A percentile compares a stretch with the other conserved stretches of the same genome.
These are phyloP conservation scores for Pleurotus pulmonarius DNA, from an alignment of 768 basidiomycete genomes.

Conservation along the genomic window DNA sequence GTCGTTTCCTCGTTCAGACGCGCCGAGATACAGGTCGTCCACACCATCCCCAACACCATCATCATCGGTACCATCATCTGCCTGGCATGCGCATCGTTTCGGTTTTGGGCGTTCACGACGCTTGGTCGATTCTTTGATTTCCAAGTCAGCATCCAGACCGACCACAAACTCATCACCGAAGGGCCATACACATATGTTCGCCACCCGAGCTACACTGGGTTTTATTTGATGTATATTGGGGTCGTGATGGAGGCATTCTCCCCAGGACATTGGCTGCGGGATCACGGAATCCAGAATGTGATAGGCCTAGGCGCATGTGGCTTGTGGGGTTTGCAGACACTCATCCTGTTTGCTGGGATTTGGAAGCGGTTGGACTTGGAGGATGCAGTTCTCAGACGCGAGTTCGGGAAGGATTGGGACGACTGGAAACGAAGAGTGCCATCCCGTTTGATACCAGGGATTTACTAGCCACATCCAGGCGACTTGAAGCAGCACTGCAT, in stretches of 20 bases:
- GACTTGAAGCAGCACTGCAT: too few species aligned
- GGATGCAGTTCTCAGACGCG: not conserved
- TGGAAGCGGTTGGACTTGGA: not conserved
- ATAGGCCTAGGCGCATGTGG: not conserved
- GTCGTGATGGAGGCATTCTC: not conserved
- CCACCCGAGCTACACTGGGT: not conserved
- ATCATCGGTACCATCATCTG: too few species aligned
- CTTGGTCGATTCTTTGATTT: not conserved
- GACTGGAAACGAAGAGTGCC: conserved; percentile 19
- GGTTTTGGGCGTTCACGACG: not conserved
- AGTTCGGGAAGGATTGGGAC: not conserved
- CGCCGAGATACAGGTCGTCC: too few species aligned
- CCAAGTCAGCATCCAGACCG: not conserved
- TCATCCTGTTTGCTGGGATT: not conserved
- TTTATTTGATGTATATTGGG: not conserved
- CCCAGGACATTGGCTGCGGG: not conserved
- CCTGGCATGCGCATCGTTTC: too few species aligned
- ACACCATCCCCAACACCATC: too few species aligned
- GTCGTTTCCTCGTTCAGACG: too few species aligned
- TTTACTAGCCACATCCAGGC: conserved; percentile 15
- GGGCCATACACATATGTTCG: not conserved
- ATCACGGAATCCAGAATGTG: not conserved
- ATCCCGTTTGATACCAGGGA: conserved; percentile 25
- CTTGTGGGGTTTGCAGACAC: not conserved
- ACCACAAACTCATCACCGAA: not conserved